A percentile compares a stretch with the other conserved stretches of the same genome.
phyloP scores from a whole-genome alignment of 2,329 filamentous ascomycete species.

The Myrmaecium sp. region DNA sequence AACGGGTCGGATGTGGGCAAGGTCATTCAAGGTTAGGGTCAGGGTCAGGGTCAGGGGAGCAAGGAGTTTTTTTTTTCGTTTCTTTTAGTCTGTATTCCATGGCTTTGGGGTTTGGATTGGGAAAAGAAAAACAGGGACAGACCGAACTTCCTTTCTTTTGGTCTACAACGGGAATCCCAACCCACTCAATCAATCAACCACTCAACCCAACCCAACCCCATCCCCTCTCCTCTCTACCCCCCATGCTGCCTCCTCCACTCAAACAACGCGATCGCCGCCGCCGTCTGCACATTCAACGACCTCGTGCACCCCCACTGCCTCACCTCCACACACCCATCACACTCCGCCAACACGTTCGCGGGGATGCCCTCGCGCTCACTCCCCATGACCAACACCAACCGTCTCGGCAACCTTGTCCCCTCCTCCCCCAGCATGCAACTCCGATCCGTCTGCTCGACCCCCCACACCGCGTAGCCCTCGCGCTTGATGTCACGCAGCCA shows the following conservation, averaged over 20 bases:
- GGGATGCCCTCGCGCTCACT: constrained; percentile 36
- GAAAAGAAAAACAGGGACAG: background rate
- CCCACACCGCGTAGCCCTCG: constrained; percentile 34
- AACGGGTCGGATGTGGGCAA: no score
- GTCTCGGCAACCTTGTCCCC: constrained; percentile 6
- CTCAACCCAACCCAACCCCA: no score
- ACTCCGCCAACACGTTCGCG: constrained; percentile 28
- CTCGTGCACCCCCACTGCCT: constrained; percentile 33
- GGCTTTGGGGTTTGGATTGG: background rate
- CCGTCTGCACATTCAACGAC: constrained; percentile 39
- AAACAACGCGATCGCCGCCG: constrained; percentile 32
- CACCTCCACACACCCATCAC: constrained; percentile 36
- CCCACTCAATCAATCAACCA: no score
- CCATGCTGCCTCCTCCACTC: constrained; percentile 30
- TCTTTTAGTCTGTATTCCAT: no score
- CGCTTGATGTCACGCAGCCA: constrained; percentile 25
- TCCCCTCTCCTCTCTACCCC: no score
- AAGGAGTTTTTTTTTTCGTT: no score
- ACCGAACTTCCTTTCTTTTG: no score
- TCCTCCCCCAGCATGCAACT: constrained; percentile 26
- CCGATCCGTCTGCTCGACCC: constrained; percentile 37
- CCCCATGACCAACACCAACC: constrained; percentile 29
- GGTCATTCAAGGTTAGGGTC: no score
- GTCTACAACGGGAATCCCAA: no score
- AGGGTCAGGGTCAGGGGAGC: no score